Evolutionary conservation across 495 filamentous ascomycete genomes (phyloP).

Genomic region (Neurospora pannonica): DNA sequence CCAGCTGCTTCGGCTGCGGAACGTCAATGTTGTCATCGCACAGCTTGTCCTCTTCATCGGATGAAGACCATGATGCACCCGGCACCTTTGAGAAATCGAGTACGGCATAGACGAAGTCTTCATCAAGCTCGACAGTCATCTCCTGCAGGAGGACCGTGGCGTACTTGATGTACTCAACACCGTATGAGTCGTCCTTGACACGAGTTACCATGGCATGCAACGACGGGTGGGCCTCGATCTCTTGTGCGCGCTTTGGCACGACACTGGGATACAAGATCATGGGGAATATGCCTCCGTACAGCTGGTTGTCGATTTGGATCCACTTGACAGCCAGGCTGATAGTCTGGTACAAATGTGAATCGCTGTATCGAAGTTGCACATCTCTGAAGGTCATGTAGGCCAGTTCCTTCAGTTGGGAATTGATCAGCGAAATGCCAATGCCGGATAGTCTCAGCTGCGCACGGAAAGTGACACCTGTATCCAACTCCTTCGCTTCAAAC

Average conservation of each 20-base stretch:
- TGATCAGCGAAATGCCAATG: constrained; percentile 88
- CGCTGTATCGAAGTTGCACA: constrained; percentile 80
- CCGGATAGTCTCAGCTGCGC: constrained; percentile 81
- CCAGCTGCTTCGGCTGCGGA: constrained; percentile 78
- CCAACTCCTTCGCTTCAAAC: constrained; percentile 88
- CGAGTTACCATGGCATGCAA: constrained; percentile 83
- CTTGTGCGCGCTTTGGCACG: constrained; percentile 95
- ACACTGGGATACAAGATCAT: constrained; percentile 96
- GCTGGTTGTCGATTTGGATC: constrained; percentile 98
- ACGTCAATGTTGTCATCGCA: constrained; percentile 86
- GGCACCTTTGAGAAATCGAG: constrained; percentile 92
- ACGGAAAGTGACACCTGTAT: constrained; percentile 78
- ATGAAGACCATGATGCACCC: constrained; percentile 82
- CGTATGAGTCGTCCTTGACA: constrained; percentile 97
- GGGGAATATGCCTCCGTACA: constrained; percentile 96
- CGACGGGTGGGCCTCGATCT: constrained; percentile 93
- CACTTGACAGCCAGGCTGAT: constrained; percentile 85
- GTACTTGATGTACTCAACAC: constrained; percentile 97
- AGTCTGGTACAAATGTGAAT: constrained; percentile 88
- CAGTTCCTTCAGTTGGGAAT: constrained; percentile 81
- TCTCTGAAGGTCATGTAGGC: constrained; percentile 92
- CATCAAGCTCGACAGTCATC: constrained; percentile 96
- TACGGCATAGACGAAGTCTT: constrained; percentile 94
- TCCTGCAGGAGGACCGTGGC: constrained; percentile 88
- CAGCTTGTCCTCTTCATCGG: constrained; percentile 67